Evolutionary conservation across 768 basidiomycete genomes (phyloP).

Genomic region (Pulveroboletus sp.): DNA sequence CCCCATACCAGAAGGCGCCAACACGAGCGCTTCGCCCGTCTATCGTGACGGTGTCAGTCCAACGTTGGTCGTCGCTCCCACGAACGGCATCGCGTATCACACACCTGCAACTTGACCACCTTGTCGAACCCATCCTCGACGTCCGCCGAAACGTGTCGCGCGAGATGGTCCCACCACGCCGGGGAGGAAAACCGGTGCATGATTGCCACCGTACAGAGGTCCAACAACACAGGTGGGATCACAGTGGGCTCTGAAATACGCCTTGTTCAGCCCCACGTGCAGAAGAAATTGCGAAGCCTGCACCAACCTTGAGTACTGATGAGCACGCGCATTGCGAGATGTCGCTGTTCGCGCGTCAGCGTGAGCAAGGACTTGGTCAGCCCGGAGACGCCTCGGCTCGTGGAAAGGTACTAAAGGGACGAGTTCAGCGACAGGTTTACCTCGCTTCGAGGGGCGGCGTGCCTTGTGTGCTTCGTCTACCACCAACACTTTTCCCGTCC

Average conservation of each 20-base stretch:
- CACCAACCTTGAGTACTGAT: conserved; percentile 66
- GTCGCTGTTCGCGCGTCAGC: conserved; percentile 62
- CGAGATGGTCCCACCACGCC: conserved; percentile 64
- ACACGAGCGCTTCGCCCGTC: conserved; percentile 65
- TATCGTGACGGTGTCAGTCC: conserved; percentile 20
- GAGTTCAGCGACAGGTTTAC: no score
- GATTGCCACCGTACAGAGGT: conserved; percentile 57
- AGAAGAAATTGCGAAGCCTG: no score
- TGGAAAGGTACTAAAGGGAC: conserved; percentile 48
- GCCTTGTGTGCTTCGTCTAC: conserved; percentile 75
- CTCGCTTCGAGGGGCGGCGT: not conserved
- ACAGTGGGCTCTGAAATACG: conserved; percentile 56
- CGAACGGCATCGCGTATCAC: not conserved
- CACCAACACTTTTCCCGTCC: conserved; percentile 59
- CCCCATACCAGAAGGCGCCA: conserved; percentile 56
- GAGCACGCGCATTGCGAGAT: conserved; percentile 65
- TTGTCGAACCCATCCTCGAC: conserved; percentile 58
- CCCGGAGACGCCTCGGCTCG: conserved; percentile 40
- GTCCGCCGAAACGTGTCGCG: conserved; percentile 58
- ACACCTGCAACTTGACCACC: conserved; percentile 57
- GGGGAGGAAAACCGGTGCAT: conserved; percentile 69
- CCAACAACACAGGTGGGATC: conserved; percentile 58
- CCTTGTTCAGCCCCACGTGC: not conserved
- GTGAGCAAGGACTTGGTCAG: conserved; percentile 53
- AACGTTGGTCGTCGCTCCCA: not conserved